Evolutionary conservation across 129 eudicot genomes (phyloP).

Genomic region (Pseudognaphalium luteoalbum): DNA sequence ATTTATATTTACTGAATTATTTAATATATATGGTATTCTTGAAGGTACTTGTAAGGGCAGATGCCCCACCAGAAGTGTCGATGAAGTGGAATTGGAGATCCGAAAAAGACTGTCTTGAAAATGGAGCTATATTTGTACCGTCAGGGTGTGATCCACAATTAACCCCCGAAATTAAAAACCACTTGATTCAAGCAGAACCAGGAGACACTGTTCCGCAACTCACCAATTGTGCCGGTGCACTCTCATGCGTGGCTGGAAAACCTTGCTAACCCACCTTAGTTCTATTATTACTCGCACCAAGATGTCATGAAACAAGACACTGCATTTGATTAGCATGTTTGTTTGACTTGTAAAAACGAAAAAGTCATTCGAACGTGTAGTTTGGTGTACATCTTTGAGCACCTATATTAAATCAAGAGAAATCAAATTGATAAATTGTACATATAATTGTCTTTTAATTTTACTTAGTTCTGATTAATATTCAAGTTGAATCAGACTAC

Average conservation of each 20-base stretch:
- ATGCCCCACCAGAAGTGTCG: slow-evolving; percentile 17
- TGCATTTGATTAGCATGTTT: neutral
- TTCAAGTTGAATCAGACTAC: neutral
- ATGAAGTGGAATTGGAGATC: slow-evolving; percentile 18
- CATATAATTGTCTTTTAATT: neutral
- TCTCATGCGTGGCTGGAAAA: neutral
- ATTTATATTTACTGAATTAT: neutral
- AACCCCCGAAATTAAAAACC: neutral
- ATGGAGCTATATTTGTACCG: slow-evolving; percentile 3
- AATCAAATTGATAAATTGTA: neutral
- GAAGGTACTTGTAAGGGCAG: slow-evolving; percentile 3
- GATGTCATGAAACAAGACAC: neutral
- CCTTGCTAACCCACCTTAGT: neutral
- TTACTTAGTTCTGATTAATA: too few relatives aligned
- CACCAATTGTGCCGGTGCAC: slow-evolving; percentile 11
- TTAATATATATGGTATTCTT: neutral
- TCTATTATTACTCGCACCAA: neutral
- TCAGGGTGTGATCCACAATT: slow-evolving; percentile 1
- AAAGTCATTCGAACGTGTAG: neutral
- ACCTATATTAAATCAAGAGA: too few relatives aligned
- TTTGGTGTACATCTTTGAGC: neutral
- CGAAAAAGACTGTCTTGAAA: neutral
- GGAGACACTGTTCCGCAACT: neutral
- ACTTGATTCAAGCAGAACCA: slow-evolving; percentile 4
- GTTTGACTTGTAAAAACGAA: neutral